These are phyloP conservation scores for Apiospora arundinis DNA, from an alignment of 2,329 filamentous ascomycete genomes.

Conservation along the genomic window DNA sequence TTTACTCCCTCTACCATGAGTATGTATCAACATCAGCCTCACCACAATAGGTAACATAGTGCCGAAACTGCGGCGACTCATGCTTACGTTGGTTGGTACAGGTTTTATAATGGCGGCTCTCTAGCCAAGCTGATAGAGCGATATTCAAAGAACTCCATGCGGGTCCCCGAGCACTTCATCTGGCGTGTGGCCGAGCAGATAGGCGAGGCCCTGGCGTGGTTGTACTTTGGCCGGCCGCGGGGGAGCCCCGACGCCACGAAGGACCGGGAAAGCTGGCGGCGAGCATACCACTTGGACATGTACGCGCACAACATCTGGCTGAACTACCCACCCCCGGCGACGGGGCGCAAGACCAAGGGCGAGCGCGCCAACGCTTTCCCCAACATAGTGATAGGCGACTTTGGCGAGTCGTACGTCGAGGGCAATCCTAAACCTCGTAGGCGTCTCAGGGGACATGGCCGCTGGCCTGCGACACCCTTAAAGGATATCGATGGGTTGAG, in stretches of 20 bases:
- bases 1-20: neutral
- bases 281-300: neutral
- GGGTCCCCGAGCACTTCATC: neutral
- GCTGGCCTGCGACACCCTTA: neutral
- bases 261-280: neutral
- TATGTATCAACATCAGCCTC: neutral
- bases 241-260: neutral
- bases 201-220: neutral
- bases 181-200: slow-evolving; percentile 2
- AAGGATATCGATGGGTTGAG: neutral
- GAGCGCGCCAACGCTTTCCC: neutral
- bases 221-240: neutral
- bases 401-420: neutral
- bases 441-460: too few relatives aligned
- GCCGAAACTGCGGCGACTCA: neutral
- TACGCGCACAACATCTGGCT: neutral
- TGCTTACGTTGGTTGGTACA: neutral
- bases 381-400: neutral
- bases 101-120: neutral
- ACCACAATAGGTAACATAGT: too few relatives aligned
- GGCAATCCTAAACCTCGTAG: neutral
- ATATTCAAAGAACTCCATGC: neutral
- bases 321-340: neutral
- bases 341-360: neutral
- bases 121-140: neutral